A percentile compares a stretch with the other conserved stretches of the same genome.
Evolutionary conservation across 2,329 filamentous ascomycete species (phyloP).

Genomic region (Coniochaeta prunicola): DNA sequence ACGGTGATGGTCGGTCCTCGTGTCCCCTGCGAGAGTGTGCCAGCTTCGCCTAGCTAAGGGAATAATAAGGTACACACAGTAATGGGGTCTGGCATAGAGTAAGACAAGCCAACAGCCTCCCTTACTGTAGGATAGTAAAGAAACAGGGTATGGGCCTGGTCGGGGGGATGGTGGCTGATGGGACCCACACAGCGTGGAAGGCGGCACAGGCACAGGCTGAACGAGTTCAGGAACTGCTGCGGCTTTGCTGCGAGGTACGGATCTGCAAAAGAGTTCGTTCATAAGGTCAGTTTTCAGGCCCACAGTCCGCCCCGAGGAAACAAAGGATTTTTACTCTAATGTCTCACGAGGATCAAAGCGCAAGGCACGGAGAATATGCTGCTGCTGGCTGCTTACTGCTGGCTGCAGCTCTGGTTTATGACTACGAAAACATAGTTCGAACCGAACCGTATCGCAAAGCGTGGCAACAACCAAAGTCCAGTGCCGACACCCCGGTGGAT

Average conservation of each 20-base stretch:
- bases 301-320: background rate
- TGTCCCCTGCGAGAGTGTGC: background rate
- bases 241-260: conserved; percentile 3
- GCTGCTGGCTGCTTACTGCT: background rate
- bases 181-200: conserved; percentile 5
- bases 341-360: background rate
- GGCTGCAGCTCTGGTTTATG: background rate
- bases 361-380: background rate
- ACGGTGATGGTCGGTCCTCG: background rate
- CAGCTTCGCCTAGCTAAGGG: background rate
- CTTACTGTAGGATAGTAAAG: too few species aligned
- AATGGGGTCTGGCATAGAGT: too few species aligned
- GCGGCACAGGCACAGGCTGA: conserved; percentile 18
- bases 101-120: background rate
- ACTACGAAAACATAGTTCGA: background rate
- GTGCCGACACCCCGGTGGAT: background rate
- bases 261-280: background rate
- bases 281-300: background rate
- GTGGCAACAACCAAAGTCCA: background rate
- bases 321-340: background rate
- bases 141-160: conserved; percentile 3
- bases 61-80: too few species aligned
- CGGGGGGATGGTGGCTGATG: conserved; percentile 10
- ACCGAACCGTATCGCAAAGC: background rate
- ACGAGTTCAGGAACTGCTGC: conserved; percentile 7